Evolutionary conservation across 306 rosid species (phyloP), one percentile per base, ranked within the genome.

Genomic region (Datisca glomerata): DNA sequence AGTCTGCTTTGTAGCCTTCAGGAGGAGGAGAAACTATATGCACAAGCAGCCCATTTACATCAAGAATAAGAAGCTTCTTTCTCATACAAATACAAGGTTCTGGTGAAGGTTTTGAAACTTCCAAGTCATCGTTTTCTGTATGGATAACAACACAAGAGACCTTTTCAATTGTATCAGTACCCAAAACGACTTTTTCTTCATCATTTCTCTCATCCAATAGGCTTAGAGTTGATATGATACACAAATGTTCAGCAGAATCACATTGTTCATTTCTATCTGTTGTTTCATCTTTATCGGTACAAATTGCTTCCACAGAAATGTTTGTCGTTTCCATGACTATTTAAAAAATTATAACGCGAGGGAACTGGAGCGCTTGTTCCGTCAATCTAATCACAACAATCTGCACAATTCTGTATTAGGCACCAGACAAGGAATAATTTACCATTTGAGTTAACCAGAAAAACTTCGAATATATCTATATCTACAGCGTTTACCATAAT

Each of bases 1-100:
- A 53, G 69, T 87, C 94, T 40, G 89, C 43, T 65, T 64, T 55
- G 33, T 35, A 29, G 3, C 43, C 50, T 70, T 55, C 72, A 15
- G 87, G 93, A 39, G 67, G 76, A 18, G 80, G 60, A 7, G 45
- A 44, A 57, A 82, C 85, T 23, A 87, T 43, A 60, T 87, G 93
- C 1, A 54, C 93, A 43, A 87, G 81, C 56, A 87, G 50, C 45
- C 96, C 94, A 53, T 82, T 87, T 32, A 87, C 5, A 43, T 87
- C 96, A 60, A 87, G 94, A 69, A 87, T 48, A 16, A 87, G 73
- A 67, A 87, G 94, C 50, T 69, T 82, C 39, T 76, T 74, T 80
- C 66, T 78, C 53, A 46, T 49, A 24, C 38, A 33, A 28, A 17
- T 15, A 23, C 24, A 8, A 1, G 63, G 61, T 25, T 35, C 24